phyloP scores from a whole-genome alignment of 306 rosid genomes.

The Begonia masoniana region DNA sequence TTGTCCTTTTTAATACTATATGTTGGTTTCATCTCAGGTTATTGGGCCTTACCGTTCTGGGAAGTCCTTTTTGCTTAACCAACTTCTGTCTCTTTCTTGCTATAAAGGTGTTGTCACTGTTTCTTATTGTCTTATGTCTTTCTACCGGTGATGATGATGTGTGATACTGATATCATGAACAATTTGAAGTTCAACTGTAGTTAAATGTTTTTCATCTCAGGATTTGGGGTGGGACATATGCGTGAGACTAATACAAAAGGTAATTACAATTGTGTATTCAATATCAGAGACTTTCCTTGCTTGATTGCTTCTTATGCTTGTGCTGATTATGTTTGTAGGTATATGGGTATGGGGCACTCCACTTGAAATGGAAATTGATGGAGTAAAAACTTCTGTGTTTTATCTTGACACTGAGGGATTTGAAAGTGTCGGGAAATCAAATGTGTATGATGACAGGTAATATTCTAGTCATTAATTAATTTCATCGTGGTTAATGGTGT shows the following conservation, averaged over 20 bases:
- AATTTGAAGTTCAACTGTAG: background rate
- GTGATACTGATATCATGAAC: constrained; percentile 1
- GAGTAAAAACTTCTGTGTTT: constrained; percentile 78
- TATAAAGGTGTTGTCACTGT: constrained; percentile 53
- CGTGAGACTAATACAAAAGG: constrained; percentile 97
- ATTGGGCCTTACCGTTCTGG: constrained; percentile 98
- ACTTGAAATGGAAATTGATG: constrained; percentile 59
- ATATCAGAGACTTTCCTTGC: constrained; percentile 17
- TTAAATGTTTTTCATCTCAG: constrained; percentile 25
- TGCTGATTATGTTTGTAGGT: constrained; percentile 33
- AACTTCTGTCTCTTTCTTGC: constrained; percentile 94
- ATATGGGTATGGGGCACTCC: constrained; percentile 99
- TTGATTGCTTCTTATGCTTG: constrained; percentile 7
- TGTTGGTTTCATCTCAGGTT: constrained; percentile 35
- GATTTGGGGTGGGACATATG: constrained; percentile 98
- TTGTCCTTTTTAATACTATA: background rate
- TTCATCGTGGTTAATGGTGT: constrained; percentile 3
- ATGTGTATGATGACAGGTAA: constrained; percentile 96
- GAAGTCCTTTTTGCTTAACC: constrained; percentile 91
- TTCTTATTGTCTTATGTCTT: constrained; percentile 2
- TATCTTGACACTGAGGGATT: constrained; percentile 97
- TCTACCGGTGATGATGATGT: background rate
- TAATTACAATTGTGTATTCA: constrained; percentile 18
- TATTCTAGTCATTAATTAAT: constrained; percentile 15
- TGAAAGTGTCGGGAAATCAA: constrained; percentile 94